Conservation (phyloP, 305 asterid genomes). For the Fraxinus paxiana region DNA sequence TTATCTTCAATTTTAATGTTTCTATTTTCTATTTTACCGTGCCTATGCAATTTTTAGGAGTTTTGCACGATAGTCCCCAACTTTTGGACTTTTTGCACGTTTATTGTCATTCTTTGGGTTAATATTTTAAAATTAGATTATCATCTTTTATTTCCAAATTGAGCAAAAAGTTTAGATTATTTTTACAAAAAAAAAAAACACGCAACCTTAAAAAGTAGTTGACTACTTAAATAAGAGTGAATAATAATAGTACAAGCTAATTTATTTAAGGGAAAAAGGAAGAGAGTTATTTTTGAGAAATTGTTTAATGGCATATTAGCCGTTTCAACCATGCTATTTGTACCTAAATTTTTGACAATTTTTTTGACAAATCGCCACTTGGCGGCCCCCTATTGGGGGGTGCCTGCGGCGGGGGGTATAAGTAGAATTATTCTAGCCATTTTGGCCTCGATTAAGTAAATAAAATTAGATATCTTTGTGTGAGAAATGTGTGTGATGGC, state of each 20-base stretch:
- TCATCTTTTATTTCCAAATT: not conserved
- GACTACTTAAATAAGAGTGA: not conserved
- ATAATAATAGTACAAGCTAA: not conserved
- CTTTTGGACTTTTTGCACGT: not conserved
- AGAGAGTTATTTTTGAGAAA: not conserved
- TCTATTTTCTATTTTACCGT: too few relatives aligned
- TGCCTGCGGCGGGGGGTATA: too few relatives aligned
- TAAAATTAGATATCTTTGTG: too few relatives aligned
- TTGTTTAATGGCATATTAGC: not conserved
- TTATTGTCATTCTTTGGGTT: not conserved
- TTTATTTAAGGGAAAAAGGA: not conserved
- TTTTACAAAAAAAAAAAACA: not conserved
- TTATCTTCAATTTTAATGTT: too few relatives aligned
- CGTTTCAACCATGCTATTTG: too few relatives aligned
- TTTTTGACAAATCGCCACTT: too few relatives aligned
- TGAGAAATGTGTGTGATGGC: too few relatives aligned
- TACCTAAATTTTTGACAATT: too few relatives aligned
- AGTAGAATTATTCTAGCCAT: not conserved
- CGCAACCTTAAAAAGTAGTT: not conserved
- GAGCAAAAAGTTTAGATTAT: not conserved
- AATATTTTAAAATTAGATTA: not conserved
- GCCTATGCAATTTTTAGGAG: not conserved
- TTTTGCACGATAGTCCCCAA: not conserved
- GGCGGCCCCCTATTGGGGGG: too few relatives aligned
- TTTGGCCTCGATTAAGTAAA: too few relatives aligned